Evolutionary conservation across 2,329 filamentous ascomycete species (phyloP), one percentile per base, ranked within the genome.

Genomic region (Claviceps purpurea): DNA sequence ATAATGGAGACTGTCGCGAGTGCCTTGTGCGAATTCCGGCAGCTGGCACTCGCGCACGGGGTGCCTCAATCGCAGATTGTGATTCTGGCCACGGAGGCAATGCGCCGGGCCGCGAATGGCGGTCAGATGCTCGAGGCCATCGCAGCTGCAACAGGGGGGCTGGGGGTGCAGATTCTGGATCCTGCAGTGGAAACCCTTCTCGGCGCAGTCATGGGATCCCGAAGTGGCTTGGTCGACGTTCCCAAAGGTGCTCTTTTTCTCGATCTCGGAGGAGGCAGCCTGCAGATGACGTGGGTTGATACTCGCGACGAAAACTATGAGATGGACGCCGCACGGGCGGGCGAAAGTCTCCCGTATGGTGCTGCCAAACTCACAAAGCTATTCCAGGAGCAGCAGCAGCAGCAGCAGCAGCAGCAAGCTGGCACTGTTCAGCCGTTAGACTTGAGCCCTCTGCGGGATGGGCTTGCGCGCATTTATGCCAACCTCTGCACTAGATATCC

Each of bases 61-160:
- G 87, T 95, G 0, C 79, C 79, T 0, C 63, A 73, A 0, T 59
- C 67, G 38, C 82, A 89, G 56, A 78, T 91, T 54, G 77, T 79
- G 20, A 78, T 95, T 10, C 79, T 96, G 43, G 90, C 89, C 20
- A 96, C 90, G 0, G 90, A 95, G 66, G 90, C 90, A 4, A 93
- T 90, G 64, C 81, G 90, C 45, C 87, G 82, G 24, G 88, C 90
- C 5, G 67, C 77, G 53, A 96, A 96, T 61, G 81, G 83, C 0
- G 72, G 71, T 20, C 76, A 80, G 1, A 88, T 93, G 68, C 73
- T 87, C 1, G 64, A 70, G 0, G 74, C 76, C 37, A 90, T 96
- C 56, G 71, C 75, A 44, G 64, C 72, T 2, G 71, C 72, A 2
- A 84, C 82, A 0, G 68, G 68, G 2, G 85, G 82, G 1, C 82